A percentile compares a stretch with the other conserved stretches of the same genome.
These are phyloP conservation scores for Gossypium bickii DNA, from an alignment of 345 rosid species.

Conservation along the genomic window DNA sequence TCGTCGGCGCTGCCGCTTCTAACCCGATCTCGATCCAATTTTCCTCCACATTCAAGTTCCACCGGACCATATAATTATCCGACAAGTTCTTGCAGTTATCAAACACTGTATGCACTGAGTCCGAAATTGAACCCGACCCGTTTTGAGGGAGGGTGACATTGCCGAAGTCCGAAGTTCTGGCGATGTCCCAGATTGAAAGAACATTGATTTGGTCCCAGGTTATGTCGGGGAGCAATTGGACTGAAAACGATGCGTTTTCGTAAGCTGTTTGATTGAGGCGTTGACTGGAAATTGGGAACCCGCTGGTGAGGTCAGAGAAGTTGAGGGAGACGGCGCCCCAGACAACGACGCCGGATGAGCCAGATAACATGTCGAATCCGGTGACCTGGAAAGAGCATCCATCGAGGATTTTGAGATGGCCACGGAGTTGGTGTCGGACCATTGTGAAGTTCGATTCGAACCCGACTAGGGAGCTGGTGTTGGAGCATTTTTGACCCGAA, in stretches of 20 bases:
- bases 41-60: slow-evolving; percentile 61
- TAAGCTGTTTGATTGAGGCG: slow-evolving; percentile 65
- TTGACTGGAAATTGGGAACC: slow-evolving; percentile 60
- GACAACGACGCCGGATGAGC: slow-evolving; percentile 62
- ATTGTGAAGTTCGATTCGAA: slow-evolving; percentile 61
- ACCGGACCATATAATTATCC: slow-evolving; percentile 55
- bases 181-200: slow-evolving; percentile 65
- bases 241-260: slow-evolving; percentile 55
- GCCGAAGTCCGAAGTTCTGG: slow-evolving; percentile 73
- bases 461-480: slow-evolving; percentile 56
- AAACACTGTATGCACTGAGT: slow-evolving; percentile 59
- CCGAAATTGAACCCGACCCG: slow-evolving; percentile 24
- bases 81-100: slow-evolving; percentile 76
- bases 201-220: slow-evolving; percentile 64
- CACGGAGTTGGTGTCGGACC: slow-evolving; percentile 90
- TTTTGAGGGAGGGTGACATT: slow-evolving; percentile 44
- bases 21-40: slow-evolving; percentile 70
- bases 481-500: slow-evolving; percentile 49
- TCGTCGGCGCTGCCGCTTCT: slow-evolving; percentile 58
- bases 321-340: slow-evolving; percentile 63
- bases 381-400: slow-evolving; percentile 81
- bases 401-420: slow-evolving; percentile 58
- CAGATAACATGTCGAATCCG: slow-evolving; percentile 76
- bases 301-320: slow-evolving; percentile 61
- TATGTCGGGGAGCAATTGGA: slow-evolving; percentile 42